Conservation (phyloP, 768 basidiomycete genomes). For the Cyathus striatus region DNA sequence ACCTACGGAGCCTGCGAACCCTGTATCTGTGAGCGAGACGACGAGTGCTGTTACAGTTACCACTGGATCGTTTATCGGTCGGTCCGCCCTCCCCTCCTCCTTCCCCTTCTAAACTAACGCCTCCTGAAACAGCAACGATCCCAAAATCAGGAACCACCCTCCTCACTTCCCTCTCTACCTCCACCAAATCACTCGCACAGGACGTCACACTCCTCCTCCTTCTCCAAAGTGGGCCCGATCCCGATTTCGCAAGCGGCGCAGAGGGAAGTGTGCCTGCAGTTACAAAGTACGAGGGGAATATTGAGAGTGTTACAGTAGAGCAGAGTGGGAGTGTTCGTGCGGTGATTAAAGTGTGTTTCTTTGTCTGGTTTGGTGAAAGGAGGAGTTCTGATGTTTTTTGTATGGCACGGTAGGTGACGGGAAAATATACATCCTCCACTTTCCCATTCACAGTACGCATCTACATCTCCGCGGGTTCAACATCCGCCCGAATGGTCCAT, state of each 20-base stretch:
- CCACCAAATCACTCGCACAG: slow-evolving; percentile 20
- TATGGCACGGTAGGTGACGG: slow-evolving; percentile 25
- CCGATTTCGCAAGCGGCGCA: slow-evolving; percentile 14
- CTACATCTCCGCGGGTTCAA: slow-evolving; percentile 27
- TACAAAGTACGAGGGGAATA: slow-evolving; percentile 13
- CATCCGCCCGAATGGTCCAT: slow-evolving; percentile 24
- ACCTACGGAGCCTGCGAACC: slow-evolving; percentile 23
- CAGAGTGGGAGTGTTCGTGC: slow-evolving; percentile 30
- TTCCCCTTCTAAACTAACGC: no score
- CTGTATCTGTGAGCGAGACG: slow-evolving; percentile 21
- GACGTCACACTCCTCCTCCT: slow-evolving; percentile 23
- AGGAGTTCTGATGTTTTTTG: not conserved
- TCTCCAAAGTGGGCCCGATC: slow-evolving; percentile 27
- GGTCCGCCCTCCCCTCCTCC: no score
- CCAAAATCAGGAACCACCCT: slow-evolving; percentile 23
- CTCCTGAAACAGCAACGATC: no score
- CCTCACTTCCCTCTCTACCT: slow-evolving; percentile 22
- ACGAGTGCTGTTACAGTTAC: slow-evolving; percentile 19
- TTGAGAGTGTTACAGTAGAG: slow-evolving; percentile 24
- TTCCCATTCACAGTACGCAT: slow-evolving; percentile 30
- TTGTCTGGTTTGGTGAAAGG: not conserved
- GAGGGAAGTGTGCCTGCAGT: slow-evolving; percentile 9
- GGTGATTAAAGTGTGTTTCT: slow-evolving; percentile 27
- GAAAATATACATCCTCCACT: no score
- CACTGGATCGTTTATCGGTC: slow-evolving; percentile 28